These are phyloP conservation scores for Hyphodiscus hymeniophilus DNA, from an alignment of 495 filamentous ascomycete genomes.

Conservation along the genomic window DNA sequence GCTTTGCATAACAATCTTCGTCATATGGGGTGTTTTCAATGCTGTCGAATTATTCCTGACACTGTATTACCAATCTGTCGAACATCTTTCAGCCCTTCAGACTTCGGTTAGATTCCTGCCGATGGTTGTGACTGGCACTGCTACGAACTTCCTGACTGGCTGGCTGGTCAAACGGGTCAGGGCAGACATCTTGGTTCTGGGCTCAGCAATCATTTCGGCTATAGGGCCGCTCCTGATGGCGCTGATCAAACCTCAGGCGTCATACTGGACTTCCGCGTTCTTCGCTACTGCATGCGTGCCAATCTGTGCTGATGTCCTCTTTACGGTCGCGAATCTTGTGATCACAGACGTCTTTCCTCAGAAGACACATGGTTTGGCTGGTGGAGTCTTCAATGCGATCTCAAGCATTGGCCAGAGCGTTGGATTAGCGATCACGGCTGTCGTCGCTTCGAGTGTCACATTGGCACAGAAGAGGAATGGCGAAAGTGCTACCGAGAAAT, in stretches of 20 bases:
- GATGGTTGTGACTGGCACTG: constrained; percentile 40
- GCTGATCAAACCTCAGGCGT: constrained; percentile 31
- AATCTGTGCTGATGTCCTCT: constrained; percentile 49
- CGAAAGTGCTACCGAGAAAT: constrained; percentile 28
- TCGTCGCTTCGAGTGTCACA: constrained; percentile 47
- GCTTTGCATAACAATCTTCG: constrained; percentile 44
- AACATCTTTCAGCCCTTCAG: constrained; percentile 33
- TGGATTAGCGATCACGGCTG: constrained; percentile 46
- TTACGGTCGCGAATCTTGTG: constrained; percentile 53
- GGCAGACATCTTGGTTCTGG: constrained; percentile 38
- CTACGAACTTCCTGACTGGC: constrained; percentile 47
- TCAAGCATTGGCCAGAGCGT: constrained; percentile 52
- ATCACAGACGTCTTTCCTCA: constrained; percentile 50
- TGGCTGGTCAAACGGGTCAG: constrained; percentile 45
- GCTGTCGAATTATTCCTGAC: constrained; percentile 39
- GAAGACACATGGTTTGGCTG: constrained; percentile 51
- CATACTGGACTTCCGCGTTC: constrained; percentile 53
- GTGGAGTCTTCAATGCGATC: constrained; percentile 58
- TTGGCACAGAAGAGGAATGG: constrained; percentile 18
- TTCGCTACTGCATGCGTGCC: constrained; percentile 41
- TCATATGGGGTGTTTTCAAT: constrained; percentile 43
- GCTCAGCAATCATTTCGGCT: constrained; percentile 35
- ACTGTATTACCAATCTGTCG: constrained; percentile 47
- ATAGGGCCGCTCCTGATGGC: constrained; percentile 47
- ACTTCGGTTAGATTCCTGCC: constrained; percentile 49